phyloP scores from a whole-genome alignment of 1,284 basidiomycete species.

The Neonothopanus nambi region DNA sequence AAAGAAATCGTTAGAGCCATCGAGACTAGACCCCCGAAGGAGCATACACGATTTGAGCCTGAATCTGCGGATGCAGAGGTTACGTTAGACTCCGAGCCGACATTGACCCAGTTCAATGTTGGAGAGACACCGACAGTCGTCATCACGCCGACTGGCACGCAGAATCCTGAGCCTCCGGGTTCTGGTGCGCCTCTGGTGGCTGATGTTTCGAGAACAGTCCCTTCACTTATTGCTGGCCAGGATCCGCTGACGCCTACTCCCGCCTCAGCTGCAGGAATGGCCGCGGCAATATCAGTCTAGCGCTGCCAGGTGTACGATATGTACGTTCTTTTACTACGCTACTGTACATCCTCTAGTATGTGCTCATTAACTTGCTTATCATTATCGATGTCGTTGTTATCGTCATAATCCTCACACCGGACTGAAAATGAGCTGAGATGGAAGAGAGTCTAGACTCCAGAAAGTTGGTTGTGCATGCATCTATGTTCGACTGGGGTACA shows the following conservation, averaged over 20 bases:
- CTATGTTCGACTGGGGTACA: no score
- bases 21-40: slow-evolving; percentile 42
- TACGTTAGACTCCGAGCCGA: not conserved
- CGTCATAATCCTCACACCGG: no score
- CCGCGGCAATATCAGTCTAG: no score
- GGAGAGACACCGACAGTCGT: not conserved
- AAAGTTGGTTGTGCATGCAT: no score
- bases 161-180: slow-evolving; percentile 47
- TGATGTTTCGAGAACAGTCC: slow-evolving; percentile 25
- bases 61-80: not conserved
- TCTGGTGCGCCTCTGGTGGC: slow-evolving; percentile 43
- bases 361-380: no score
- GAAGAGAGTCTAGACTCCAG: no score
- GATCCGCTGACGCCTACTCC: slow-evolving; percentile 49
- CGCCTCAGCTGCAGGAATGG: not conserved
- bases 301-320: no score
- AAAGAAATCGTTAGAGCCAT: slow-evolving; percentile 54
- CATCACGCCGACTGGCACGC: slow-evolving; percentile 43
- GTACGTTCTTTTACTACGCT: no score
- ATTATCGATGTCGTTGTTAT: no score
- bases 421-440: no score
- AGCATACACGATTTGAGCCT: slow-evolving; percentile 16
- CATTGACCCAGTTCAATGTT: not conserved
- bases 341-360: no score
- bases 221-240: slow-evolving; percentile 40